Percentiles rank a stretch among this genome's conserved stretches.
Conservation (phyloP, 345 rosid species). For the Eucalyptus cloeziana region DNA sequence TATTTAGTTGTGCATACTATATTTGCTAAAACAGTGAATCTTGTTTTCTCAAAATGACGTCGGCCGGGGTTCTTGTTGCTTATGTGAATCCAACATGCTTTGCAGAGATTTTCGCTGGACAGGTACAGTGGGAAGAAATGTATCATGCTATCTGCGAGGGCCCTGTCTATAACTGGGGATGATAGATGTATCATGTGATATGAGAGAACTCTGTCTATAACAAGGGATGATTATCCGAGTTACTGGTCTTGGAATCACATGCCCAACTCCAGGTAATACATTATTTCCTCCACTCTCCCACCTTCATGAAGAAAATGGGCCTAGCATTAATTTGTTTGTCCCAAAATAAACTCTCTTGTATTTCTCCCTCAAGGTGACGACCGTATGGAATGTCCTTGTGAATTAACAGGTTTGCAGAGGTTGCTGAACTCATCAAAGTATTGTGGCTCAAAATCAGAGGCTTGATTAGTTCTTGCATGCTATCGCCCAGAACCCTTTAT, state of each 20-base stretch:
- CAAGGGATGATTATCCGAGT: slow-evolving; percentile 4
- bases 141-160: slow-evolving; percentile 11
- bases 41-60: background rate
- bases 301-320: background rate
- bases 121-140: slow-evolving; percentile 12
- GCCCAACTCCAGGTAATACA: background rate
- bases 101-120: slow-evolving; percentile 12
- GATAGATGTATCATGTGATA: too few species aligned
- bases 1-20: background rate
- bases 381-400: background rate
- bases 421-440: background rate
- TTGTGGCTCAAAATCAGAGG: background rate
- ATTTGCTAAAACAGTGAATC: background rate
- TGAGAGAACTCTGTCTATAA: background rate
- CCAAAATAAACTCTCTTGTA: background rate
- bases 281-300: background rate
- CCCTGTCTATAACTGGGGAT: background rate
- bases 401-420: background rate
- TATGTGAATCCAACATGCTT: background rate
- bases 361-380: background rate
- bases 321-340: background rate
- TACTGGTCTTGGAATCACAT: background rate
- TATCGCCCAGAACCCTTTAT: background rate
- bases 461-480: background rate
- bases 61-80: background rate